A percentile compares a stretch with the other conserved stretches of the same genome.
Evolutionary conservation across 345 rosid species (phyloP).

Genomic region (Arabis alpina): DNA sequence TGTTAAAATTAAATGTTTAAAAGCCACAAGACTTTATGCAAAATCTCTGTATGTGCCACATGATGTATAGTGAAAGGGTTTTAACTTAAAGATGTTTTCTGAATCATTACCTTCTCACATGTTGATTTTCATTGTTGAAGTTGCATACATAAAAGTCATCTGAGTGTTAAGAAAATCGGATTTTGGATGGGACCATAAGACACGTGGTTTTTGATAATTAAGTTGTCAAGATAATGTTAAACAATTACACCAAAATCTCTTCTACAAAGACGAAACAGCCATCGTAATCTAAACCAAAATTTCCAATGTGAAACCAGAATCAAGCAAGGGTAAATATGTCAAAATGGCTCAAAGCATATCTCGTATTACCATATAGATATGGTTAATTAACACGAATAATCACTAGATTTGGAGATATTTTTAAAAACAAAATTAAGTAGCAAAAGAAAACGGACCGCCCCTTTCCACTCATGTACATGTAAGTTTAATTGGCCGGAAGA

Average conservation of each 20-base stretch:
- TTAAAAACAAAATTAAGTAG: background rate
- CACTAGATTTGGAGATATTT: background rate
- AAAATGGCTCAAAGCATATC: background rate
- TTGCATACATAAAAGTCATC: constrained; percentile 5
- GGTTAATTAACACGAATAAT: constrained; percentile 2
- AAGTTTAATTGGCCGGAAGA: constrained; percentile 1
- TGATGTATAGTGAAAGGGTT: no score
- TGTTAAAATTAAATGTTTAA: no score
- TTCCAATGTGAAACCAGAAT: background rate
- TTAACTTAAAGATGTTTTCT: no score
- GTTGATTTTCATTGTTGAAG: background rate
- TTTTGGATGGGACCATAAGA: constrained; percentile 29
- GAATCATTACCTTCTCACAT: no score
- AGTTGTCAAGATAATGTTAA: constrained; percentile 15
- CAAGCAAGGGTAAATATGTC: constrained; percentile 26
- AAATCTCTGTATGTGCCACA: no score
- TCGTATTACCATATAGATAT: background rate
- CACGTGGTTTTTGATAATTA: constrained; percentile 4
- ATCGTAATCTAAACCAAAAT: background rate
- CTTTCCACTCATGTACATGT: constrained; percentile 6
- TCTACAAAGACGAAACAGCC: background rate
- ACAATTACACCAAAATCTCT: background rate
- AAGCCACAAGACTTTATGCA: no score
- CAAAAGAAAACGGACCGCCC: constrained; percentile 16
- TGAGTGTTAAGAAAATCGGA: no score